Evolutionary conservation across 176 grass and related monocot species (phyloP).

Genomic region (sorghum (Sorghum bicolor)): Sorghum_bicolor_NCBIv3 NC_012875.2:53641001-53641500

Average conservation of each 20-base stretch:
- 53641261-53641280: slow-evolving; percentile 59
- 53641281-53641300: slow-evolving; percentile 71
- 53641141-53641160: slow-evolving; percentile 64
- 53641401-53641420: not conserved
- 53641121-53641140: slow-evolving; percentile 44
- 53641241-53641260: slow-evolving; percentile 70
- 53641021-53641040: slow-evolving; percentile 24
- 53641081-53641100: not conserved
- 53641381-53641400: slow-evolving; percentile 61
- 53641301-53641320: not conserved
- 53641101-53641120: slow-evolving; percentile 44
- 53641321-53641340: slow-evolving; percentile 40
- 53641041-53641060: slow-evolving; percentile 34
- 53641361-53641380: slow-evolving; percentile 73
- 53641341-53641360: slow-evolving; percentile 50
- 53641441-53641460: slow-evolving; percentile 37
- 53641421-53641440: slow-evolving; percentile 21
- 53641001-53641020: slow-evolving; percentile 51
- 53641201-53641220: slow-evolving; percentile 77
- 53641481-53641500: slow-evolving; percentile 17
- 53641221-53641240: slow-evolving; percentile 54
- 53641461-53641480: slow-evolving; percentile 38
- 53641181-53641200: slow-evolving; percentile 48
- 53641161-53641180: slow-evolving; percentile 44
- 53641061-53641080: not conserved